Evolutionary conservation across 352 stramenopile genomes (phyloP), one percentile per base, ranked within the genome.

Genomic region (Pythium rishiriense): DNA sequence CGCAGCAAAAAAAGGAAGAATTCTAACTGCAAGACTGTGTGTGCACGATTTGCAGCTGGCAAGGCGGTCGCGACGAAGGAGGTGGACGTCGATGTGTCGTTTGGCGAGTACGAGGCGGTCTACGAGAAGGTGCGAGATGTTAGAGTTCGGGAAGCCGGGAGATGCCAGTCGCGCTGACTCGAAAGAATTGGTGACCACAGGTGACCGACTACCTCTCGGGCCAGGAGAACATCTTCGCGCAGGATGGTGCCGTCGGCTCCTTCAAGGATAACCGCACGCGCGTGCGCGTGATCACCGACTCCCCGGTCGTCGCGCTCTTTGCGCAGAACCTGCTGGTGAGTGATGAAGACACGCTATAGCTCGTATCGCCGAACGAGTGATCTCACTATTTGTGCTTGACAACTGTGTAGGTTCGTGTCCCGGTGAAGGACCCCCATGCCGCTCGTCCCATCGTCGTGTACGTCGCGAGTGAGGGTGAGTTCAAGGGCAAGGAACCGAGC

Each of bases 281-380:
- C 62, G 79, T 90, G 46, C 85, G 85, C 28, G 83, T 94, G 31
- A 90, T 94, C 67, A 81, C 85, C 26, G 85, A 94, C 72, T 88
- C 81, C 35, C 78, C 85, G n/a, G 41, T 83, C 29, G 75, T 89
- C 35, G 85, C 85, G 43, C 69, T 90, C 33, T 89, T 88, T 46
- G 75, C 81, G 11, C 77, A 91, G 69, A 91, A 73, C 64, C 53
- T 94, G 58, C 53, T 94, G 54, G 83, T 91, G 61, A 73, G 78
- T 21, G n/a, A 10, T 57, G 4, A 11, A 17, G 21, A 6, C 1
- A 11, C 25, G 7, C 21, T 10, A 6, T 6, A 25, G 11, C 31
- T 37, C 11, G 31, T 37, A 37, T 37, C 6, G 11, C 31, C 31
- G 31, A 11, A 11, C 11, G 6, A 11, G 31, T 37, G 31, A 37